These are phyloP conservation scores for Tylopilus intermedius DNA, from an alignment of 768 basidiomycete genomes.

Conservation along the genomic window DNA sequence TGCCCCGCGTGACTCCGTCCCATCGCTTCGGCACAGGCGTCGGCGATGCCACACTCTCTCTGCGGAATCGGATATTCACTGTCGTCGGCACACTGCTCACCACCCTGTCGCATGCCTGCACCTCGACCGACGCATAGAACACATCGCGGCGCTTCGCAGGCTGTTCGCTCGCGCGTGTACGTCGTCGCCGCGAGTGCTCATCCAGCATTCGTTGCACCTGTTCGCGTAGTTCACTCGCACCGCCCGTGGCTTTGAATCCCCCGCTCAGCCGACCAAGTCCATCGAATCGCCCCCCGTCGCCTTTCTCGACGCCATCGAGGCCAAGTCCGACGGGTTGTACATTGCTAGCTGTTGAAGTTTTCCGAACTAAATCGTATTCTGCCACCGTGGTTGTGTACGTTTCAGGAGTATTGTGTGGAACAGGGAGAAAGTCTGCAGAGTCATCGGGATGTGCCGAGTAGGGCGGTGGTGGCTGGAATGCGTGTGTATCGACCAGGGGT, in stretches of 20 bases:
- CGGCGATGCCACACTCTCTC: constrained; percentile 18
- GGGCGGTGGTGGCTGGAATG: constrained; percentile 25
- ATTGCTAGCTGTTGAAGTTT: neutral
- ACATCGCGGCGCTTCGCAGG: constrained; percentile 24
- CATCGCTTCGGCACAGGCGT: constrained; percentile 11
- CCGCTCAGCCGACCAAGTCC: constrained; percentile 27
- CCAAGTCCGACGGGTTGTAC: constrained; percentile 21
- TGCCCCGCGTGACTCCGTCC: constrained; percentile 16
- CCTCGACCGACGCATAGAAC: constrained; percentile 23
- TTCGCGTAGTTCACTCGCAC: constrained; percentile 14
- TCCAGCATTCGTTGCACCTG: constrained; percentile 19
- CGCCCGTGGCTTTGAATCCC: constrained; percentile 15
- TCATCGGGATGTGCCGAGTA: constrained; percentile 15
- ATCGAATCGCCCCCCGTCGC: constrained; percentile 24
- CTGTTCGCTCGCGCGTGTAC: constrained; percentile 12
- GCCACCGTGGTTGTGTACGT: neutral
- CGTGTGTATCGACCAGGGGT: constrained; percentile 24
- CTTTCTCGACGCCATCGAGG: constrained; percentile 23
- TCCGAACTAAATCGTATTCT: neutral
- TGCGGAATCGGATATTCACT: constrained; percentile 13
- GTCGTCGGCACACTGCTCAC: neutral
- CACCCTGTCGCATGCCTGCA: neutral
- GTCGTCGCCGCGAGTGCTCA: constrained; percentile 19
- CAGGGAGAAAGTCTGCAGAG: constrained; percentile 11
- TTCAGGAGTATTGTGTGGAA: constrained; percentile 28